A percentile compares a stretch with the other conserved stretches of the same genome.
Conservation (phyloP, 441 rosid genomes). For the Adansonia rubrostipa region DNA sequence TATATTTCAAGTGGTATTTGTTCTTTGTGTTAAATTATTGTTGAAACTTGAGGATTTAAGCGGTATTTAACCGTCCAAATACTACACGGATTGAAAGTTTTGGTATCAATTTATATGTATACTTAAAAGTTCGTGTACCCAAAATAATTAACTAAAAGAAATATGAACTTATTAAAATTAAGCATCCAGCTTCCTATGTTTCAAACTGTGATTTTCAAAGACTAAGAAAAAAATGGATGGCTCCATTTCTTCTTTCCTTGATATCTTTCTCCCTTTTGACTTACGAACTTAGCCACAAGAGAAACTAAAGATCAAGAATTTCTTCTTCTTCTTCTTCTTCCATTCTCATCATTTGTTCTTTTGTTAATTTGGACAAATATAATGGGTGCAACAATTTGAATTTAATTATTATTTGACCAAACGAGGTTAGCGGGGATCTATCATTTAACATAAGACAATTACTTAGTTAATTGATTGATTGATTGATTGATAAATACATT, state of each 20-base stretch:
- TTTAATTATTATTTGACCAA: too few species aligned
- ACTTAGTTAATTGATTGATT: too few species aligned
- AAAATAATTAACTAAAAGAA: background rate
- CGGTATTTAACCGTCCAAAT: constrained; percentile 31
- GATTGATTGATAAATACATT: background rate
- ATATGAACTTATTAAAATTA: too few species aligned
- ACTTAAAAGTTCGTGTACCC: background rate
- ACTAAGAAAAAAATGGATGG: too few species aligned
- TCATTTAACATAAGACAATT: too few species aligned
- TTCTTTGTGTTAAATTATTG: too few species aligned
- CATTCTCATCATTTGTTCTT: constrained; percentile 3
- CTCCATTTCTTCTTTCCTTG: too few species aligned
- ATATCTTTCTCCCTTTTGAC: too few species aligned
- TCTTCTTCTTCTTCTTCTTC: background rate
- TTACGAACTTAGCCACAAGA: background rate
- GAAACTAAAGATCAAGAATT: background rate
- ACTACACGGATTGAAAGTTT: background rate
- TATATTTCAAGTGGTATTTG: too few species aligned
- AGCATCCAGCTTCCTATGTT: too few species aligned
- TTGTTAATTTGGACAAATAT: background rate
- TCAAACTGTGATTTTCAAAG: too few species aligned
- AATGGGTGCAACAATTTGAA: background rate
- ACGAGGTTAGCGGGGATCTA: too few species aligned
- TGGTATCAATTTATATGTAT: background rate
- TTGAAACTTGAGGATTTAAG: background rate